These are phyloP conservation scores for Pseudogymnoascus sp. DNA, from an alignment of 2,329 filamentous ascomycete species.

Conservation along the genomic window DNA sequence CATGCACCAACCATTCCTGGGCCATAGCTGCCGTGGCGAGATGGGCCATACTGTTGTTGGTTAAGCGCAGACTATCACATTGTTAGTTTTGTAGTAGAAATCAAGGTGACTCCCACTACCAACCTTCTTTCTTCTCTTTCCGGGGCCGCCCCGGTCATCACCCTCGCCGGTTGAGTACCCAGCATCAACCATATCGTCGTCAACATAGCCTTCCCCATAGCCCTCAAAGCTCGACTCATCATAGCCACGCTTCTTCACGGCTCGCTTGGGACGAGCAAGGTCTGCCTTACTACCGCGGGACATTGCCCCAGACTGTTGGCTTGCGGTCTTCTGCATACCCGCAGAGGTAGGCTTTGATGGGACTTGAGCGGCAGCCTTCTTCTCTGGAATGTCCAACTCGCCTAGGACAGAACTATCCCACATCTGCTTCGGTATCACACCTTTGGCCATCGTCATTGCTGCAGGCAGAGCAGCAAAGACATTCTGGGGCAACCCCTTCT, in stretches of 20 bases:
- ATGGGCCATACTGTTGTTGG: slow-evolving; percentile 19
- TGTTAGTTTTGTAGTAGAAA: slow-evolving; percentile 10
- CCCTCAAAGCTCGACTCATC: slow-evolving; percentile 67
- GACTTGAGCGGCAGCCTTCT: slow-evolving; percentile 25
- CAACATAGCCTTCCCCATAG: slow-evolving; percentile 63
- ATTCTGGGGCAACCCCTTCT: slow-evolving; percentile 42
- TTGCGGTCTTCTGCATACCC: slow-evolving; percentile 40
- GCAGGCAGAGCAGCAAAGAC: slow-evolving; percentile 38
- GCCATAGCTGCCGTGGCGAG: slow-evolving; percentile 40
- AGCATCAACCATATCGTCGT: slow-evolving; percentile 54
- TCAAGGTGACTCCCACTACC: slow-evolving; percentile 17
- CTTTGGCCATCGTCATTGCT: slow-evolving; percentile 51
- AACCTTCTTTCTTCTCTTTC: slow-evolving; percentile 61
- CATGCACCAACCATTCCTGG: slow-evolving; percentile 51
- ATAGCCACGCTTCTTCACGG: slow-evolving; percentile 67
- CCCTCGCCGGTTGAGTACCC: slow-evolving; percentile 68
- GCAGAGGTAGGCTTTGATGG: slow-evolving; percentile 42
- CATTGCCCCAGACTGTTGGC: background rate
- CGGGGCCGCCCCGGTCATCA: slow-evolving; percentile 47
- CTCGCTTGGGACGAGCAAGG: slow-evolving; percentile 50
- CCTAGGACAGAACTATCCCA: slow-evolving; percentile 54
- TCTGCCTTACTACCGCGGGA: slow-evolving; percentile 18
- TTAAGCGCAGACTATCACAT: background rate
- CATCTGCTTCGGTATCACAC: slow-evolving; percentile 43
- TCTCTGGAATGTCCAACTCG: slow-evolving; percentile 34